phyloP scores from a whole-genome alignment of 2,329 filamentous ascomycete species.

The Tolypocladium guangdongense region DNA sequence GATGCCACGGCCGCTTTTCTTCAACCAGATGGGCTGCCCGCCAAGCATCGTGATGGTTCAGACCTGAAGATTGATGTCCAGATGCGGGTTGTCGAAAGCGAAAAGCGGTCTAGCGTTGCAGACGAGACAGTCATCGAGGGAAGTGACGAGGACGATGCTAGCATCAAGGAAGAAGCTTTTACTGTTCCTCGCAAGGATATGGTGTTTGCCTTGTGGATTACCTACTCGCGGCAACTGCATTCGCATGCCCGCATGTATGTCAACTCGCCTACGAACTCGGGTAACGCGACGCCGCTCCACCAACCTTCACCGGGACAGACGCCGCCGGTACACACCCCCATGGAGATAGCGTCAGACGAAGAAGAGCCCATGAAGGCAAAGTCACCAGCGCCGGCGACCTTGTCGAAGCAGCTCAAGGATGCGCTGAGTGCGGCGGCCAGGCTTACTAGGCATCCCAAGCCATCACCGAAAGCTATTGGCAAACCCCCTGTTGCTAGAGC shows the following conservation, averaged over 20 bases:
- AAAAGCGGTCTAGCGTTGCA: slow-evolving; percentile 51
- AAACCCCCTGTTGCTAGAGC: slow-evolving; percentile 23
- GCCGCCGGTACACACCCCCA: slow-evolving; percentile 43
- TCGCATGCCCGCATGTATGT: slow-evolving; percentile 48
- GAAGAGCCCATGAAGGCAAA: slow-evolving; percentile 31
- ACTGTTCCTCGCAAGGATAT: slow-evolving; percentile 54
- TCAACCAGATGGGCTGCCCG: slow-evolving; percentile 72
- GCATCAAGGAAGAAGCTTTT: slow-evolving; percentile 28
- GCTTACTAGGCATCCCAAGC: slow-evolving; percentile 30
- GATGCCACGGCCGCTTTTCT: slow-evolving; percentile 73
- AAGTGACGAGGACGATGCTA: slow-evolving; percentile 41
- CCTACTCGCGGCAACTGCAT: slow-evolving; percentile 87
- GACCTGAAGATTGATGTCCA: slow-evolving; percentile 92
- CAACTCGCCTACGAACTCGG: slow-evolving; percentile 51
- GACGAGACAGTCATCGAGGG: slow-evolving; percentile 55
- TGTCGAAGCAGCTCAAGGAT: slow-evolving; percentile 47
- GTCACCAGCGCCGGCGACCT: slow-evolving; percentile 30
- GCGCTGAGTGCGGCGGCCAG: slow-evolving; percentile 43
- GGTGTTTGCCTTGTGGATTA: slow-evolving; percentile 94
- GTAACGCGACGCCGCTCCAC: slow-evolving; percentile 59
- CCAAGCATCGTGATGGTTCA: slow-evolving; percentile 79
- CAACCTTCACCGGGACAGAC: slow-evolving; percentile 70
- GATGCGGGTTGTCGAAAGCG: slow-evolving; percentile 90
- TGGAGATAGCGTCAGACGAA: slow-evolving; percentile 44
- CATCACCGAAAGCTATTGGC: slow-evolving; percentile 17